A percentile compares a stretch with the other conserved stretches of the same genome.
Conservation (phyloP, 768 basidiomycete species). For the Boletus sp. region DNA sequence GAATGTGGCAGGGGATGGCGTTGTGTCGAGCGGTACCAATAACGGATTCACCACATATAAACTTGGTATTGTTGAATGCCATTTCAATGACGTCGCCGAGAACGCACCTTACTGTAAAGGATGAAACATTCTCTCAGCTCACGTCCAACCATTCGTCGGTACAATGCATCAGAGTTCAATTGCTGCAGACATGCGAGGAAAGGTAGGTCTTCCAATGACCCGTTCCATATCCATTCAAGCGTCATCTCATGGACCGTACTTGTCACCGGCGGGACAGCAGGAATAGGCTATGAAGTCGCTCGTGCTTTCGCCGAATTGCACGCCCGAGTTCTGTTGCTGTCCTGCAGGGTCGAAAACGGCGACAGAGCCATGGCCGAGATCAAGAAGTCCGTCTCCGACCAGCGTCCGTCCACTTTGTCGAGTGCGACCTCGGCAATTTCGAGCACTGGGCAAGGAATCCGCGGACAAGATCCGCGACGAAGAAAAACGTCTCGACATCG, state of each 20-base stretch:
- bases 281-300: conserved; percentile 2
- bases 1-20: not conserved
- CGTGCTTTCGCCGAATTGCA: not conserved
- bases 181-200: not conserved
- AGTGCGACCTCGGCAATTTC: not conserved
- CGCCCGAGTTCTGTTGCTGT: not conserved
- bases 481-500: not conserved
- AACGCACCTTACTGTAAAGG: not conserved
- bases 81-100: conserved; percentile 12
- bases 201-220: not conserved
- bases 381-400: not conserved
- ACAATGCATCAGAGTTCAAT: not conserved
- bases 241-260: not conserved
- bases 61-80: not conserved
- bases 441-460: not conserved
- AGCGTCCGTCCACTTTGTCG: not conserved
- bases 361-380: not conserved
- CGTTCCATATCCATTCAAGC: not conserved
- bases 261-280: not conserved
- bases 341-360: not conserved
- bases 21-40: too few species aligned
- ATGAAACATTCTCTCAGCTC: not conserved
- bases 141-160: not conserved
- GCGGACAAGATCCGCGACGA: not conserved
- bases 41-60: too few species aligned